Percentiles rank a stretch among this genome's conserved stretches.
phyloP scores from a whole-genome alignment of 768 basidiomycete genomes.

The Royoungia palumana region DNA sequence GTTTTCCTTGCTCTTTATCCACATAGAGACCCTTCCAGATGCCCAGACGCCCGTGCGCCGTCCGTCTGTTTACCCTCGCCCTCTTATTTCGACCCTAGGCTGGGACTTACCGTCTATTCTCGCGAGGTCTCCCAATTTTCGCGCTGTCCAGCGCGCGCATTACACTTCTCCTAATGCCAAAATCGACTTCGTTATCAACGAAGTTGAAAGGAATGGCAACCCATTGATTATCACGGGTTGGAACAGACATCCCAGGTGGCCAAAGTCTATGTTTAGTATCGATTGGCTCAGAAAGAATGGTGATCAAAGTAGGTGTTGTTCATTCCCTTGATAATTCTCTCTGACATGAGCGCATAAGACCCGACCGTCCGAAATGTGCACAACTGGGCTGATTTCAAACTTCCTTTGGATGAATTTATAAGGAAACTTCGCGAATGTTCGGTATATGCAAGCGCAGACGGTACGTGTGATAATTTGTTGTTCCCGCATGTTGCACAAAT shows the following conservation, averaged over 20 bases:
- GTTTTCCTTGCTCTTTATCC: no score
- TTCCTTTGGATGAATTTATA: constrained; percentile 55
- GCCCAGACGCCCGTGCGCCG: background rate
- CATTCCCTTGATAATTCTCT: background rate
- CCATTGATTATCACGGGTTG: constrained; percentile 66
- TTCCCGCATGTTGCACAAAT: background rate
- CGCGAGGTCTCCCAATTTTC: constrained; percentile 40
- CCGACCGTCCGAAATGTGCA: constrained; percentile 64
- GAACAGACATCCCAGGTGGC: constrained; percentile 57
- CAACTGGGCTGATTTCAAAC: constrained; percentile 48
- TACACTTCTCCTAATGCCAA: constrained; percentile 27
- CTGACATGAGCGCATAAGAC: constrained; percentile 35
- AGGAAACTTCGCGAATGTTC: constrained; percentile 36
- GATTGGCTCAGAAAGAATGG: constrained; percentile 49
- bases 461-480: constrained; percentile 24
- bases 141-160: constrained; percentile 36
- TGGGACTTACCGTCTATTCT: constrained; percentile 53
- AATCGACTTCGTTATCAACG: constrained; percentile 33
- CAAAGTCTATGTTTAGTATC: constrained; percentile 47
- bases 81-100: constrained; percentile 37
- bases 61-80: constrained; percentile 1
- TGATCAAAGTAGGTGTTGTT: constrained; percentile 18
- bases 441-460: constrained; percentile 36
- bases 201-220: constrained; percentile 47
- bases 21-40: no score